These are phyloP conservation scores for Lichenothelia convexa DNA, from an alignment of 495 filamentous ascomycete species.

Conservation along the genomic window DNA sequence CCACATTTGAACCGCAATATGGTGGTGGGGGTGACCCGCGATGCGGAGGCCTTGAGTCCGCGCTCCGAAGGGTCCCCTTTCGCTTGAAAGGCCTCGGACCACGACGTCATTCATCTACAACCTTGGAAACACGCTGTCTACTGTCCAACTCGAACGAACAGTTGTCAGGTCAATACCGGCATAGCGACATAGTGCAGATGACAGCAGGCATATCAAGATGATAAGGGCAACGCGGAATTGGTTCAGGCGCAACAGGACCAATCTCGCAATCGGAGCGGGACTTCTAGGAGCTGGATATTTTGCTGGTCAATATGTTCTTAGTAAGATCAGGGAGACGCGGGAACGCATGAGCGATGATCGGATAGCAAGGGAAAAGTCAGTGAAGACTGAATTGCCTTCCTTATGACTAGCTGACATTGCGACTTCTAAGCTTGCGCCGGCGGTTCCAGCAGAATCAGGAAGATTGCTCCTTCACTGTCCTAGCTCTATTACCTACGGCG, in stretches of 20 bases:
- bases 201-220: slow-evolving; percentile 32
- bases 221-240: slow-evolving; percentile 68
- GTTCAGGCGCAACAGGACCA: slow-evolving; percentile 80
- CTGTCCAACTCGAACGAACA: too few species aligned
- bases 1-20: too few species aligned
- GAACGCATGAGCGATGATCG: slow-evolving; percentile 91
- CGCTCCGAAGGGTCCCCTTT: too few species aligned
- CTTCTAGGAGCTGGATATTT: slow-evolving; percentile 81
- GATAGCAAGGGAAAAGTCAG: slow-evolving; percentile 89
- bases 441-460: slow-evolving; percentile 98
- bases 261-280: slow-evolving; percentile 69
- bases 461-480: slow-evolving; percentile 94
- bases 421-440: slow-evolving; percentile 66
- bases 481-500: slow-evolving; percentile 81
- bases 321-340: slow-evolving; percentile 76
- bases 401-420: too few species aligned
- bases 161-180: too few species aligned
- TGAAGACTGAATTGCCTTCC: too few species aligned
- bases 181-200: neutral
- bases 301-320: slow-evolving; percentile 76
- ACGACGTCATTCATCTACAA: too few species aligned
- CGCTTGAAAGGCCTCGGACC: too few species aligned
- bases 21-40: too few species aligned
- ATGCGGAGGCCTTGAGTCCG: too few species aligned
- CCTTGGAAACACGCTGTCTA: too few species aligned